Evolutionary conservation across 768 basidiomycete genomes (phyloP), one percentile per base, ranked within the genome.

Genomic region (Sporobolomyces pararoseus): DNA sequence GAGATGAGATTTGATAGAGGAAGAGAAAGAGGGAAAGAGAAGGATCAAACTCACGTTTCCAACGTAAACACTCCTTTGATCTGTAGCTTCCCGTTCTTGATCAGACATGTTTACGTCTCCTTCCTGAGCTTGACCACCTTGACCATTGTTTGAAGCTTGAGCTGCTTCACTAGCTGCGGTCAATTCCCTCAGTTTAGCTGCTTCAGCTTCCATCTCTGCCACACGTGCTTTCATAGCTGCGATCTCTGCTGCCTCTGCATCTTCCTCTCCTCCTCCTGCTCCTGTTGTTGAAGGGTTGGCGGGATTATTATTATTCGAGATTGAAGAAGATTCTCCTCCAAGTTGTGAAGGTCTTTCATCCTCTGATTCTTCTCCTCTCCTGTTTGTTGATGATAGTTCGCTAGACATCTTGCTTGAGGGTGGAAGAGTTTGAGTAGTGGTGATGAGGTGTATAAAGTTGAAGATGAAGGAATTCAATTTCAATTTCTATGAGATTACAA

Each of bases 121-220:
- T n/a, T 86, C 87, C 61, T 21, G 35, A 5, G 84, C 82, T 84
- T 85, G 75, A 85, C 81, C 77, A 86, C 84, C 82, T 84, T 85
- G 75, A 85, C 81, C 77, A 86, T 86, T 74, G 13, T 58, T 39
- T 31, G 37, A 60, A 2, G 65, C 64, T 31, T 66, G 39, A 37
- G 66, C 75, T 16, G 66, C 70, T 34, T 75, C 71, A 27, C 49
- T 57, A 31, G 63, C 76, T 49, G 89, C 89, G 75, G 92, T 90
- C 59, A 94, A 84, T 78, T 93, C 89, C 59, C 90, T 84, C 73
- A 94, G 81, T 78, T 91, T 92, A 80, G 85, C 87, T 2, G 91
- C 91, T 79, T 93, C 91, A 62, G 86, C 83, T 79, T 94, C 91
- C 91, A 94, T 94, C 81, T 94, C 91, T 25, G 88, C 89, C 10